phyloP scores from a whole-genome alignment of 768 basidiomycete genomes.

The Glaciozyma martinii region DNA sequence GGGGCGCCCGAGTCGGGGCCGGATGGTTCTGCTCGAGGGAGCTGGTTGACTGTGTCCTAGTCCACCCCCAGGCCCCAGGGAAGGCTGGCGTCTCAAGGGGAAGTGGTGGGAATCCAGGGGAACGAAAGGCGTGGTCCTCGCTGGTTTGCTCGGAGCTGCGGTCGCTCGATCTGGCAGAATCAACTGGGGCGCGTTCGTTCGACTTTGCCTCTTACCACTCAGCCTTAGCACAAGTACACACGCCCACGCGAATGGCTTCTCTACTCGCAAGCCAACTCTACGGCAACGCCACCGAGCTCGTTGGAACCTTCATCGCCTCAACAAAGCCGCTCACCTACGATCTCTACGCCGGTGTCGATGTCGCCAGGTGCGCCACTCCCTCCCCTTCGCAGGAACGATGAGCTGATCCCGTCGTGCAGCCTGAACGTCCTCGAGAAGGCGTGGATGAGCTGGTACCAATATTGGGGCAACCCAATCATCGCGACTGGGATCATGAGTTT shows the following conservation, averaged over 20 bases:
- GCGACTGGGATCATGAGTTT: constrained; percentile 91
- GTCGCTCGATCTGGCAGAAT: no score
- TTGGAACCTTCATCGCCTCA: constrained; percentile 14
- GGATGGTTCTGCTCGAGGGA: no score
- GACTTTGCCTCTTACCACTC: no score
- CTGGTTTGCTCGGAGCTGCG: no score
- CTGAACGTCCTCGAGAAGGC: not conserved
- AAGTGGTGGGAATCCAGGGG: no score
- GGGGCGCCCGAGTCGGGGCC: no score
- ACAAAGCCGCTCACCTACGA: constrained; percentile 11
- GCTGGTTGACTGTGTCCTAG: no score
- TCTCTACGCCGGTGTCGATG: constrained; percentile 34
- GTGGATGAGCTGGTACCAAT: constrained; percentile 80
- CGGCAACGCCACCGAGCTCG: constrained; percentile 19
- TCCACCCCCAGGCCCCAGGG: no score
- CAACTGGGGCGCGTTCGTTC: no score
- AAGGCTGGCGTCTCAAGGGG: no score
- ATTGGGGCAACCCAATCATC: constrained; percentile 76
- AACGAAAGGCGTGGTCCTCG: no score
- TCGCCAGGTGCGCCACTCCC: not conserved
- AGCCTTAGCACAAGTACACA: not conserved
- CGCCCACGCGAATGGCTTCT: not conserved
- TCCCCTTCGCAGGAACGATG: no score
- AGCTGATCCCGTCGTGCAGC: not conserved
- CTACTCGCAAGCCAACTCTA: constrained; percentile 10